Percentiles rank a stretch among this genome's conserved stretches.
Evolutionary conservation across 2,329 filamentous ascomycete genomes (phyloP).

Genomic region (Pseudonectria foliicola): DNA sequence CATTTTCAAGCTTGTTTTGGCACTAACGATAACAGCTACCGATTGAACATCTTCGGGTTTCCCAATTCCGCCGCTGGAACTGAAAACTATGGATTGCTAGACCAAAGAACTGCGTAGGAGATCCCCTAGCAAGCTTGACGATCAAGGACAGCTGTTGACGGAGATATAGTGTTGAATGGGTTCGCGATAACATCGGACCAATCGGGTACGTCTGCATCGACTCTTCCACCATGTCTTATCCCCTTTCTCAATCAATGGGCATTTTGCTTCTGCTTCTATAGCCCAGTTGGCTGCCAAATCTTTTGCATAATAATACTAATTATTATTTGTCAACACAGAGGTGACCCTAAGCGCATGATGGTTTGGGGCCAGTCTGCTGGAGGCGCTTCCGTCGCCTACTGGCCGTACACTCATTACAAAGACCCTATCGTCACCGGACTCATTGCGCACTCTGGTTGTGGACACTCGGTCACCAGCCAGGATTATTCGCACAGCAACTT

Average conservation of each 20-base stretch:
- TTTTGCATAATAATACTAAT: too few species aligned
- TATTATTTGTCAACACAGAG: neutral
- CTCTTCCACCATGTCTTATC: too few species aligned
- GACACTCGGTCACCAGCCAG: slow-evolving; percentile 1
- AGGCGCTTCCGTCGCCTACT: slow-evolving; percentile 33
- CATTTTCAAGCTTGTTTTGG: too few species aligned
- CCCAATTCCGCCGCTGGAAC: slow-evolving; percentile 21
- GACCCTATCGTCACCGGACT: slow-evolving; percentile 41
- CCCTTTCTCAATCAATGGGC: too few species aligned
- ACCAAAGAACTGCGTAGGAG: slow-evolving; percentile 12
- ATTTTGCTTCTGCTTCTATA: too few species aligned
- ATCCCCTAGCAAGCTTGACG: too few species aligned
- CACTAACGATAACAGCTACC: slow-evolving; percentile 20
- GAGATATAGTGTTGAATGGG: slow-evolving; percentile 14
- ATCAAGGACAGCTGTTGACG: too few species aligned
- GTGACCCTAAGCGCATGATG: slow-evolving; percentile 16
- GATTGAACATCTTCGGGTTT: slow-evolving; percentile 33
- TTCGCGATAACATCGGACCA: slow-evolving; percentile 18
- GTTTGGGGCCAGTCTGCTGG: slow-evolving; percentile 23
- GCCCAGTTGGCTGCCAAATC: too few species aligned
- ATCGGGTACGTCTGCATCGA: slow-evolving; percentile 16
- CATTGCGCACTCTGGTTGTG: slow-evolving; percentile 33
- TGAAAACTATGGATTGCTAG: slow-evolving; percentile 15
- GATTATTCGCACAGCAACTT: slow-evolving; percentile 6
- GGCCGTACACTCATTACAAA: slow-evolving; percentile 37